Percentiles rank a stretch among this genome's conserved stretches.
phyloP scores from a whole-genome alignment of 2,329 filamentous ascomycete genomes.

The Xylariomycetidae sp. region DNA sequence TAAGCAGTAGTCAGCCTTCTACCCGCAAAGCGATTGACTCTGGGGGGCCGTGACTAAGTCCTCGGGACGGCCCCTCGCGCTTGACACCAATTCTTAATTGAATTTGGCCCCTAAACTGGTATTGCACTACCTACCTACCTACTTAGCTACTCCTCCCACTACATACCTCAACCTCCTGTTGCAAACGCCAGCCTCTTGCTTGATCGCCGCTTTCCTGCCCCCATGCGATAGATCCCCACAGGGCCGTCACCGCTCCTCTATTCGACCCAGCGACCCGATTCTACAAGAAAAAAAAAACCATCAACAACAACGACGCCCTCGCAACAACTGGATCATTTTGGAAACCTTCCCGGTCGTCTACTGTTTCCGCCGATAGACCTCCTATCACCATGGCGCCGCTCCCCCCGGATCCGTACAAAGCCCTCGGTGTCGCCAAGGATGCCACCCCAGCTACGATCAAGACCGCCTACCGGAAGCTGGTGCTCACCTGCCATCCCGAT shows the following conservation, averaged over 20 bases:
- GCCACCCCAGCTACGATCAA: conserved; percentile 68
- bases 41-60: no score
- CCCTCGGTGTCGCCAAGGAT: conserved; percentile 66
- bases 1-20: conserved; percentile 5
- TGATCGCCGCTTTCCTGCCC: conserved; percentile 18
- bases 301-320: background rate
- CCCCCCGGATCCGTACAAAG: conserved; percentile 70
- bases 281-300: conserved; percentile 11
- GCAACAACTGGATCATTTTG: conserved; percentile 6
- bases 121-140: no score
- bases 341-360: conserved; percentile 5
- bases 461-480: conserved; percentile 75
- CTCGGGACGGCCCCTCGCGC: no score
- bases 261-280: background rate
- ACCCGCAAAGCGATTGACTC: no score
- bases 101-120: conserved; percentile 26
- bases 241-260: conserved; percentile 15
- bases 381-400: conserved; percentile 40
- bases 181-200: conserved; percentile 20
- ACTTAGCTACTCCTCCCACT: no score
- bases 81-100: conserved; percentile 31
- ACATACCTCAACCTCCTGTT: conserved; percentile 10
- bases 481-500: conserved; percentile 85
- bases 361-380: conserved; percentile 13
- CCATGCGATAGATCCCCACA: conserved; percentile 19